Conservation (phyloP, 73 alveolate species). For the Stentor coeruleus region DNA sequence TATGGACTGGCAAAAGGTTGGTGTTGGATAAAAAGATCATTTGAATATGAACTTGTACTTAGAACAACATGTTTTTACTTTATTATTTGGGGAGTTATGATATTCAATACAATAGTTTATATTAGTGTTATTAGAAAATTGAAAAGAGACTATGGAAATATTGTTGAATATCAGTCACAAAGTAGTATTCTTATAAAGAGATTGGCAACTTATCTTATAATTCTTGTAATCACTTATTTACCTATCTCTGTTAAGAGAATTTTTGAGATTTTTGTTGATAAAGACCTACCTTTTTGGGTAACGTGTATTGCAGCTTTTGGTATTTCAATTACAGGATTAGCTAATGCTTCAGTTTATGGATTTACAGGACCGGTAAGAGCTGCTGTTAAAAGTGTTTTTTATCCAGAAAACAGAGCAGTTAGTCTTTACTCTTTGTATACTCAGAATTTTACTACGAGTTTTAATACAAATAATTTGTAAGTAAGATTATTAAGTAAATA, state of each 20-base stretch:
- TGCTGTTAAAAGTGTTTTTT: background rate
- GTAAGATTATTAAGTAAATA: too few species aligned
- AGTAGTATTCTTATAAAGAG: background rate
- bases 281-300: background rate
- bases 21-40: background rate
- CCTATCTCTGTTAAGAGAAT: constrained; percentile 1
- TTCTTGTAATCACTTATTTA: background rate
- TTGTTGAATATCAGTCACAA: background rate
- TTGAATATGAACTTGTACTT: too few species aligned
- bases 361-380: background rate
- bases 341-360: constrained; percentile 5
- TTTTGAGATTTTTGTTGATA: background rate
- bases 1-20: constrained; percentile 1
- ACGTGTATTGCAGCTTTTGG: background rate
- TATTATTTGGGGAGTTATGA: background rate
- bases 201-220: background rate
- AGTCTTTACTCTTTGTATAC: background rate
- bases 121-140: background rate
- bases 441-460: background rate
- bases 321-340: background rate
- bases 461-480: background rate
- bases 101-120: background rate
- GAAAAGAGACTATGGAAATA: background rate
- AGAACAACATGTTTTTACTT: background rate
- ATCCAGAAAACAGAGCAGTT: background rate